These are phyloP conservation scores for Flaveria ramosissima DNA, from an alignment of 129 eudicot genomes.

Conservation along the genomic window DNA sequence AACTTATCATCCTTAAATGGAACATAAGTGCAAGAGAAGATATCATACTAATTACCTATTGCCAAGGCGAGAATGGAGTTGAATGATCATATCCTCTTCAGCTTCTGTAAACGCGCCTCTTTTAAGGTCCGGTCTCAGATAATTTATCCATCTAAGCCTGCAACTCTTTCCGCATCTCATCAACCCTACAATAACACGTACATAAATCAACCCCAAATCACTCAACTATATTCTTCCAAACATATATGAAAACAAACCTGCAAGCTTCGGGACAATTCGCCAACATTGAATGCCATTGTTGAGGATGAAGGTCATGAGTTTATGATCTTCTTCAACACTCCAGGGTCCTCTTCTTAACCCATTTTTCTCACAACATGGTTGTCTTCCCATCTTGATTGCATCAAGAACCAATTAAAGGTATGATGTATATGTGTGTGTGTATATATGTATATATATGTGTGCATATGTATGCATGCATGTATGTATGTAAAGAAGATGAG, in stretches of 20 bases:
- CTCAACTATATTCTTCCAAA: neutral
- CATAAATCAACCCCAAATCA: neutral
- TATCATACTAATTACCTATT: slow-evolving; percentile 49
- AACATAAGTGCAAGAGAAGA: neutral
- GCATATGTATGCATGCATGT: neutral
- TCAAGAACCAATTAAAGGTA: slow-evolving; percentile 1
- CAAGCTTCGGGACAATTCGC: slow-evolving; percentile 80
- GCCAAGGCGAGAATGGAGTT: slow-evolving; percentile 79
- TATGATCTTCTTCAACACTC: slow-evolving; percentile 82
- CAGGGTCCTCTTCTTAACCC: slow-evolving; percentile 90
- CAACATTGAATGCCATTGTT: slow-evolving; percentile 80
- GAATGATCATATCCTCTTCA: slow-evolving; percentile 79
- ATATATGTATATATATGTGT: neutral
- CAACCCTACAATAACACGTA: slow-evolving; percentile 50
- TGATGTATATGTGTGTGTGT: slow-evolving; percentile 9
- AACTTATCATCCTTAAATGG: neutral
- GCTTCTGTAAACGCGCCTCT: slow-evolving; percentile 73
- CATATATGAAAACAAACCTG: slow-evolving; percentile 47
- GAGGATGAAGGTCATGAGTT: slow-evolving; percentile 80
- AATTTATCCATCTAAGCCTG: slow-evolving; percentile 81
- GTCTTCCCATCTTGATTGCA: slow-evolving; percentile 69
- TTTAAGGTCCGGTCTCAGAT: slow-evolving; percentile 78
- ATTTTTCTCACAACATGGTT: slow-evolving; percentile 78
- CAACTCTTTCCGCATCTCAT: slow-evolving; percentile 92
- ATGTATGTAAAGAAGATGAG: slow-evolving; percentile 13